Evolutionary conservation across 805 yeast species (phyloP).

Genomic region (Henningerozyma blattae): DNA sequence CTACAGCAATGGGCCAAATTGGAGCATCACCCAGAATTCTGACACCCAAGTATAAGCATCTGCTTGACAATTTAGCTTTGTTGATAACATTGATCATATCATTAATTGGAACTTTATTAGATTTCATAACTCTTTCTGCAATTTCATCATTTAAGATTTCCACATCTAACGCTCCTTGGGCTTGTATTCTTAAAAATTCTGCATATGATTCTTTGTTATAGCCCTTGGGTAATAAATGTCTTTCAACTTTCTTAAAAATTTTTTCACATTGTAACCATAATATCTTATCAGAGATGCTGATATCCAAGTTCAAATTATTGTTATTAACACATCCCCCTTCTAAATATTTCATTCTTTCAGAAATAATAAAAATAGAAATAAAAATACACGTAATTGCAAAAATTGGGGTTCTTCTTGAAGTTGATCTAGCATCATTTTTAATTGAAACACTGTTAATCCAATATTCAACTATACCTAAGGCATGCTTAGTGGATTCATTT

Average conservation of each 20-base stretch:
- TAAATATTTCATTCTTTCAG: constrained; percentile 40
- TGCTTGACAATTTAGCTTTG: constrained; percentile 39
- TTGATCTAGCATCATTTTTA: constrained; percentile 46
- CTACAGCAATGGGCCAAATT: constrained; percentile 72
- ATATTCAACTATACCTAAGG: constrained; percentile 46
- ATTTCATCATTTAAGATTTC: constrained; percentile 32
- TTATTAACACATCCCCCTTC: constrained; percentile 35
- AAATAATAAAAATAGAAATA: constrained; percentile 41
- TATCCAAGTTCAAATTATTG: constrained; percentile 7
- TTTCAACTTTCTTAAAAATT: constrained; percentile 48
- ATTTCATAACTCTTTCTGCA: constrained; percentile 35
- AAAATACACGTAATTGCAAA: constrained; percentile 63
- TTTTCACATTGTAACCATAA: constrained; percentile 55
- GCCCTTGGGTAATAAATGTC: constrained; percentile 39
- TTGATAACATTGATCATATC: constrained; percentile 37
- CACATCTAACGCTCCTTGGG: constrained; percentile 45
- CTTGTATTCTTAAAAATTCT: constrained; percentile 45
- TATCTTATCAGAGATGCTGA: constrained; percentile 42
- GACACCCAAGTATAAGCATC: constrained; percentile 58
- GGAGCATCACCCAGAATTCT: constrained; percentile 76
- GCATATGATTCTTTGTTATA: constrained; percentile 41
- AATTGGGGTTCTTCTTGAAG: constrained; percentile 64
- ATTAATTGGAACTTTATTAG: constrained; percentile 28
- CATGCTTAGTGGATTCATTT: constrained; percentile 48
- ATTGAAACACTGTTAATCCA: constrained; percentile 68